Percentiles rank a stretch among this genome's conserved stretches.
phyloP scores from a whole-genome alignment of 495 filamentous ascomycete species.

The Lepraria neglecta region DNA sequence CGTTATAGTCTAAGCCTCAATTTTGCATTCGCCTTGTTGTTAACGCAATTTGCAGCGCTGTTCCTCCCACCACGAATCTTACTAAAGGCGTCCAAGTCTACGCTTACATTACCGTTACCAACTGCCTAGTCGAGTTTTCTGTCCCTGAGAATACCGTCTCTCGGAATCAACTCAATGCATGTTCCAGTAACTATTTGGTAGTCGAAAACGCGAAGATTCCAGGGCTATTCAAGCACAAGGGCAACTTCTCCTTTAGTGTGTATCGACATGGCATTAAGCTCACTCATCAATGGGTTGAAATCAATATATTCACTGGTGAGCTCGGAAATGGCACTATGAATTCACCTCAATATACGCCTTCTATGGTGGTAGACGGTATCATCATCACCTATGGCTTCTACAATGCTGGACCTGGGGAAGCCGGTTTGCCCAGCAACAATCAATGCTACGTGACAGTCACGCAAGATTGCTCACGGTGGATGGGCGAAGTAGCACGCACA shows the following conservation, averaged over 20 bases:
- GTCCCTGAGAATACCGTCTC: neutral
- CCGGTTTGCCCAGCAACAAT: slow-evolving; percentile 41
- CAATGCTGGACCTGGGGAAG: slow-evolving; percentile 34
- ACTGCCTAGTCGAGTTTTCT: neutral
- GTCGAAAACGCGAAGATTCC: neutral
- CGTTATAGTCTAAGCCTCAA: too few relatives aligned
- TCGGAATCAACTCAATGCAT: neutral
- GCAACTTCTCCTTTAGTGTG: neutral
- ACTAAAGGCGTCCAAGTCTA: neutral
- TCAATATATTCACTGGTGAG: neutral
- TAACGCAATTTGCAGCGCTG: neutral
- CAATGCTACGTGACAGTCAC: slow-evolving; percentile 47
- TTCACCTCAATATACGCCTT: neutral
- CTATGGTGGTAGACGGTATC: neutral
- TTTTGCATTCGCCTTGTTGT: too few relatives aligned
- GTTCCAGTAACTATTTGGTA: neutral
- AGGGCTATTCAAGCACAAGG: neutral
- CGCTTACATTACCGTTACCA: neutral
- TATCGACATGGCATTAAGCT: neutral
- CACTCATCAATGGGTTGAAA: neutral
- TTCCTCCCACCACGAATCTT: neutral
- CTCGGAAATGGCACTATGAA: neutral
- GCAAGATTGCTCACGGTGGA: slow-evolving; percentile 37
- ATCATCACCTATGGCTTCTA: neutral
- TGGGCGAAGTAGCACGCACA: slow-evolving; percentile 39